These are phyloP conservation scores for Letharia columbiana DNA, from an alignment of 495 filamentous ascomycete genomes.

Conservation along the genomic window DNA sequence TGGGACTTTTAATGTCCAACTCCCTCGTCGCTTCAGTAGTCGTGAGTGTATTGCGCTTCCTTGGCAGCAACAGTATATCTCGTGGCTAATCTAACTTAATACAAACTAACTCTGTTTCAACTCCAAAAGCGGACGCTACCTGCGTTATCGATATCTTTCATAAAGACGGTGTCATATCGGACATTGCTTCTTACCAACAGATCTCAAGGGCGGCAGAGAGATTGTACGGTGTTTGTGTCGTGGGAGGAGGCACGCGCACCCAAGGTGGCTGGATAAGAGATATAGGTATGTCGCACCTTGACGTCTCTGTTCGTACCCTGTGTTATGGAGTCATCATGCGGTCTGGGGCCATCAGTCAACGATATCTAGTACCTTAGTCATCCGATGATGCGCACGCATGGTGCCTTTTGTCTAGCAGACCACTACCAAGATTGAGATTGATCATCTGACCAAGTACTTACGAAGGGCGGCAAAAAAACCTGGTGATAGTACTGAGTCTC, in stretches of 20 bases:
- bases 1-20: not conserved
- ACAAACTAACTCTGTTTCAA: not conserved
- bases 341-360: too few relatives aligned
- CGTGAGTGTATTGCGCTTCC: not conserved
- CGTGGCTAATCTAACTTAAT: not conserved
- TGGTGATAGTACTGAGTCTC: not conserved
- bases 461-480: not conserved
- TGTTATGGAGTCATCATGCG: not conserved
- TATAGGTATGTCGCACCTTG: not conserved
- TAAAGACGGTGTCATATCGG: not conserved
- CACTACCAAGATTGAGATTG: not conserved
- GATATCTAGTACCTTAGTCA: too few relatives aligned
- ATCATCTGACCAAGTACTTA: not conserved
- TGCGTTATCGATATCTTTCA: conserved; percentile 2
- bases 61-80: not conserved
- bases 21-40: not conserved
- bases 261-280: not conserved
- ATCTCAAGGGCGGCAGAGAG: not conserved
- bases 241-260: not conserved
- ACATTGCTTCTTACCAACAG: not conserved
- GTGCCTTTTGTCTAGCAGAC: not conserved
- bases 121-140: not conserved
- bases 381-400: not conserved
- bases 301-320: not conserved
- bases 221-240: not conserved